Evolutionary conservation across 805 yeast genomes (phyloP).

Genomic region (Saccharomyces eubayanus): DNA sequence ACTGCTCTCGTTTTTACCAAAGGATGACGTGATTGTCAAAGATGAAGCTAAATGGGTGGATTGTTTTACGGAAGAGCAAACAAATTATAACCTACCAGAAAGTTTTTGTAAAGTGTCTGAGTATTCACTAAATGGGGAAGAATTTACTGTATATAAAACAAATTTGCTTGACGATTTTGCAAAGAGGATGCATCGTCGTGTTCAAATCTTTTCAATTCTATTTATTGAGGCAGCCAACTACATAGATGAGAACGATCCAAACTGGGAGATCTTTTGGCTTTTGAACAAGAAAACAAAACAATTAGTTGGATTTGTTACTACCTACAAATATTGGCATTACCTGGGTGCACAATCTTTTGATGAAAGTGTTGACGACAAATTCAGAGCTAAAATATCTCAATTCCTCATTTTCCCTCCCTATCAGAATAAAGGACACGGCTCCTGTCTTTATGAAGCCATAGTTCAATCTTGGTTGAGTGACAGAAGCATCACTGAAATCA

Average conservation of each 20-base stretch:
- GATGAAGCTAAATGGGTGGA: conserved; percentile 67
- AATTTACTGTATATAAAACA: conserved; percentile 44
- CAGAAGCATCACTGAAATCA: conserved; percentile 52
- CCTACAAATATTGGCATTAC: conserved; percentile 76
- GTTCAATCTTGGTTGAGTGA: conserved; percentile 50
- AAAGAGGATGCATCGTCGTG: conserved; percentile 51
- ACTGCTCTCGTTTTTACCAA: conserved; percentile 53
- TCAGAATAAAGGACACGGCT: conserved; percentile 70
- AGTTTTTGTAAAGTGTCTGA: conserved; percentile 29
- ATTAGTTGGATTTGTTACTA: conserved; percentile 75
- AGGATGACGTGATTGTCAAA: conserved; percentile 44
- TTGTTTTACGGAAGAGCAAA: conserved; percentile 41
- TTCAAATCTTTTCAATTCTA: conserved; percentile 71
- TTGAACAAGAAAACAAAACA: conserved; percentile 31
- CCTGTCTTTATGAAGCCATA: conserved; percentile 49
- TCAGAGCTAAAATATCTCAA: conserved; percentile 77
- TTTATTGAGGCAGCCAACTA: conserved; percentile 92
- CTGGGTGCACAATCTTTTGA: conserved; percentile 48
- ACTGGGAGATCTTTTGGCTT: conserved; percentile 72
- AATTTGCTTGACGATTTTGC: conserved; percentile 27
- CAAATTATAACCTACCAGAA: conserved; percentile 34
- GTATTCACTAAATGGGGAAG: conserved; percentile 32
- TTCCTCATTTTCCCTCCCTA: conserved; percentile 77
- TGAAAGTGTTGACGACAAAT: conserved; percentile 23
- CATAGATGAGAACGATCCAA: conserved; percentile 64